Percentiles rank a stretch among this genome's conserved stretches.
Evolutionary conservation across 805 yeast species (phyloP).

Genomic region (Yarrowia yakushimensis): DNA sequence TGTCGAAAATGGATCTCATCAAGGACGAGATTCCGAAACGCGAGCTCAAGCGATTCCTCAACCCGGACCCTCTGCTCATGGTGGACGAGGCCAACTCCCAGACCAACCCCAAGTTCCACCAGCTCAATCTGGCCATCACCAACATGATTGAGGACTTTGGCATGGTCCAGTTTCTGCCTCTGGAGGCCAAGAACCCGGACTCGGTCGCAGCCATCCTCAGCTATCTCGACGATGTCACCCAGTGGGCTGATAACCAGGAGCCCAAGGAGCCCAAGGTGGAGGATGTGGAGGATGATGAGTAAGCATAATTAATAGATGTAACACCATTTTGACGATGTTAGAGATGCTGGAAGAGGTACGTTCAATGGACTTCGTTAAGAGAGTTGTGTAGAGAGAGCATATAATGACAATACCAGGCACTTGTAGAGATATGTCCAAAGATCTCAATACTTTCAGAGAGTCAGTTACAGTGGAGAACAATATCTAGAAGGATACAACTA

Average conservation of each 20-base stretch:
- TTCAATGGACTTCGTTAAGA: too few relatives aligned
- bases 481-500: too few relatives aligned
- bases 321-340: too few relatives aligned
- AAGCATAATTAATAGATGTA: too few relatives aligned
- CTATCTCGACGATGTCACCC: slow-evolving; percentile 94
- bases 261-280: slow-evolving; percentile 88
- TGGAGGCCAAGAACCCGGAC: slow-evolving; percentile 73
- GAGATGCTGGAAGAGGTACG: too few relatives aligned
- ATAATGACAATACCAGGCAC: too few relatives aligned
- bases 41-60: slow-evolving; percentile 75
- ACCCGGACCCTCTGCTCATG: slow-evolving; percentile 85
- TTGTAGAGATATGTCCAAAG: too few relatives aligned
- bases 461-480: too few relatives aligned
- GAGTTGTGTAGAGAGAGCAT: too few relatives aligned
- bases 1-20: slow-evolving; percentile 82
- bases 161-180: slow-evolving; percentile 94
- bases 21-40: slow-evolving; percentile 73
- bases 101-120: slow-evolving; percentile 61
- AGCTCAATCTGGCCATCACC: slow-evolving; percentile 77
- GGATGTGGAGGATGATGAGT: slow-evolving; percentile 49
- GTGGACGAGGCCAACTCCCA: slow-evolving; percentile 48
- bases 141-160: slow-evolving; percentile 94
- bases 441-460: too few relatives aligned
- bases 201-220: slow-evolving; percentile 79
- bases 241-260: slow-evolving; percentile 95